Evolutionary conservation across 2,329 filamentous ascomycete genomes (phyloP).

Genomic region (Emmonsiellopsis sp.): DNA sequence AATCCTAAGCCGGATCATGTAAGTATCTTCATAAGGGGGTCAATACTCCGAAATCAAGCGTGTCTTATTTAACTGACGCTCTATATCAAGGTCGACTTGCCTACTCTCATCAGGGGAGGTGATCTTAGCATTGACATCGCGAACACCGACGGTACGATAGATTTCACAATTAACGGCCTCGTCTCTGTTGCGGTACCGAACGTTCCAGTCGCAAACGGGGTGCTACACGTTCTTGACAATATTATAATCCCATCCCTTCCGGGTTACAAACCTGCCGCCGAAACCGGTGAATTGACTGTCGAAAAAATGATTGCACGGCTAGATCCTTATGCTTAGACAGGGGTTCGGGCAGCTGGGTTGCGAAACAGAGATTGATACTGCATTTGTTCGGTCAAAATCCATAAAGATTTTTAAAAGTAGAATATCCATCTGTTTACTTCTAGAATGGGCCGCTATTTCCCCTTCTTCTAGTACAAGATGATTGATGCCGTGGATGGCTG

Average conservation of each 20-base stretch:
- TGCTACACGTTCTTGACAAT: slow-evolving; percentile 65
- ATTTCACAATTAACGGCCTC: slow-evolving; percentile 68
- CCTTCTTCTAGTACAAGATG: too few species aligned
- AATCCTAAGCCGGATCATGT: slow-evolving; percentile 37
- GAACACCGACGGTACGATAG: slow-evolving; percentile 57
- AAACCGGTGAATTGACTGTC: slow-evolving; percentile 16
- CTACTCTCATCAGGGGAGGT: slow-evolving; percentile 60
- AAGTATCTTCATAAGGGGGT: not conserved
- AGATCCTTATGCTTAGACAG: slow-evolving; percentile 6
- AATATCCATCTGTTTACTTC: too few species aligned
- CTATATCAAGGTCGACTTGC: slow-evolving; percentile 47
- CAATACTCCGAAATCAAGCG: too few species aligned
- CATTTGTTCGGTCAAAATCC: too few species aligned
- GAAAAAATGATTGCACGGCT: slow-evolving; percentile 10
- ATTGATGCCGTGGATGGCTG: too few species aligned
- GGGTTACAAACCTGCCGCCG: slow-evolving; percentile 18
- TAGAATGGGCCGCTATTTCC: too few species aligned
- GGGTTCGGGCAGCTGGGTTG: not conserved
- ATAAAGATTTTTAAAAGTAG: too few species aligned
- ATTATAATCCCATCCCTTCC: slow-evolving; percentile 66
- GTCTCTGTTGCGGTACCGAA: slow-evolving; percentile 58
- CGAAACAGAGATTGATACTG: too few species aligned
- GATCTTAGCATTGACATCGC: slow-evolving; percentile 63
- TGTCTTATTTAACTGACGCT: not conserved
- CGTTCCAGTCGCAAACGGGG: slow-evolving; percentile 66